Evolutionary conservation across 768 basidiomycete genomes (phyloP), one percentile per base, ranked within the genome.

Genomic region (Russula vinacea): DNA sequence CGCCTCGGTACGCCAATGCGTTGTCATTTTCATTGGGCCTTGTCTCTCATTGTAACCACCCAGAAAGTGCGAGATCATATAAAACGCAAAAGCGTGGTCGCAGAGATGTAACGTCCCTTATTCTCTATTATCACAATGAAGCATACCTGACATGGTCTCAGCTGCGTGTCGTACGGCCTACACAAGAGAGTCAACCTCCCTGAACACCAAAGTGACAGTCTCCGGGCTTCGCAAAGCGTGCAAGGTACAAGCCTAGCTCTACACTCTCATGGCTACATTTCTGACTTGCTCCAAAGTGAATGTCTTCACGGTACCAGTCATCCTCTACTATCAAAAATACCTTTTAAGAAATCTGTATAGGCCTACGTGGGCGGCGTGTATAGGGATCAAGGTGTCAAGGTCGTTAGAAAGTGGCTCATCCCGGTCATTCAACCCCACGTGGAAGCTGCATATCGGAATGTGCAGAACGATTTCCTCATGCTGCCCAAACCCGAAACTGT

Each of bases 11-110:
- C 19, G 62, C n/a, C 19, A 37, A 35, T 52, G 19, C 26, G 13
- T 3, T 7, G 6, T 37, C 37, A 22, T n/a, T 32, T 29, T 3
- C 32, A 5, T 19, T 40, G 3, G n/a, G 17, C 35, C 24, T 40
- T 16, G n/a, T 52, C 47, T 52, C 47, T 44, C 17, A 57, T 39
- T 19, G 2, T 13, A 11, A 24, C 9, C 3, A n/a, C n/a, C 11
- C 17, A 62, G 62, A 62, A 58, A 58, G 22, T 62, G 22, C 40
- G 62, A 24, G 62, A 62, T 24, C 29, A 39, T 11, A 26, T 62
- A n/a, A 51, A 26, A 39, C 2, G 40, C 50, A 55, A 56, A n/a
- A 11, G 5, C 7, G 9, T 22, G n/a, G 40, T 62, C 32, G 56
- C 56, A 39, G 22, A 52, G 39, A 51, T 62, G 62, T 62, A 62